Base-by-base conservation (phyloP, 176 grass and related monocot genomes). In the Oryza nivara region DNA sequence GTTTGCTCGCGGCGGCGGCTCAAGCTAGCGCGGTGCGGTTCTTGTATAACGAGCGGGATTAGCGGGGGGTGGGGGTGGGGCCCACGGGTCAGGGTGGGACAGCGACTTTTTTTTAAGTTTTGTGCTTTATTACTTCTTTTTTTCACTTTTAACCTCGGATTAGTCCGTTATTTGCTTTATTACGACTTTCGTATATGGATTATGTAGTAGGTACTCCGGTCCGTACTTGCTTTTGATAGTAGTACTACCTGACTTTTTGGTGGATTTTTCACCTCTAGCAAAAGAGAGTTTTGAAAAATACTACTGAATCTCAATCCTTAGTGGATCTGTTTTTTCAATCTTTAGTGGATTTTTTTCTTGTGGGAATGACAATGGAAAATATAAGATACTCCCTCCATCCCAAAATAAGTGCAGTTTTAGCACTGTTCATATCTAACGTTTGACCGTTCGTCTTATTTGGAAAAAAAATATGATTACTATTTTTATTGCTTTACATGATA, bases 1-100 rank as follows among this genome's bases (percentile, higher is more conserved):
- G 22, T 43, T 43, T 52, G 65, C 28, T 46, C 78, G 45, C 78
- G 28, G 65, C 78, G 17, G 65, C 78, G 70, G 70, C 77, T 64
- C 23, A 22, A 22, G 35, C 35, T 36, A 5, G 76, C 12, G 1
- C 38, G 23, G 61, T 35, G 79, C 40, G 20, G 40, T 25, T 65
- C 65, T 72, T 65, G 65, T 49, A 51, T 49, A 74, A 25, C 89
- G 88, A 74, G 35, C 89, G 88, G 69, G 84, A 90, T 90, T 64
- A 83, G 69, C 84, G 88, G 69, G 69, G 35, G 16, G 7, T 30
- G 28, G 51, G 13, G 38, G 40, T n/a, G 16, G 77, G 82, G 70
- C 13, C 61, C 70, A 9, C 0, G 20, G 58, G 14, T 36, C 54
- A 49, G 44, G 52, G 28, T 40, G 54, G 25, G 9, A 17, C 10